Base-by-base conservation (phyloP, 257 asterid species). In the Leonotis leonurus region DNA sequence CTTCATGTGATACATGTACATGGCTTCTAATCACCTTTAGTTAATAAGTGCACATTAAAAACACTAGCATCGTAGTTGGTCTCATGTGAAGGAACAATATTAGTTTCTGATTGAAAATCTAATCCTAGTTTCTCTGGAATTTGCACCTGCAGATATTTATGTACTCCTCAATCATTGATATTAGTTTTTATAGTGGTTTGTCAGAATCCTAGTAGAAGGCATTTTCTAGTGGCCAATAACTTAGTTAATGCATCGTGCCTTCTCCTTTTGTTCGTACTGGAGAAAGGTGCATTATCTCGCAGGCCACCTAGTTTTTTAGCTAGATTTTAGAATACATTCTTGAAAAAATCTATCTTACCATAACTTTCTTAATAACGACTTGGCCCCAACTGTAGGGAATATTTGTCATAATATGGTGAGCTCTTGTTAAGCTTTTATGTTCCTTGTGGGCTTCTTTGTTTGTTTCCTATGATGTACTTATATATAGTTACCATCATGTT, bases 201-300 rank as follows among this genome's bases (percentile, higher is more conserved):
- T 68, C 55, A 27, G 30, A 39, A 37, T 36, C 12, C 51, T 45
- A 41, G 55, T 44, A 49, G 78, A 65, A 56, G 56, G 13, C 13
- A 36, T 16, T 41, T 39, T 54, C 54, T 62, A 12, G 49, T 29
- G 49, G 14, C 55, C 53, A 33, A 18, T 48, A 21, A 57, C 49
- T 51, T 29, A 21, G 41, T 17, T 56, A 8, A 44, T 71, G 60
- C 21, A 51, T 39, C 20, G 6, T 59, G 37, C 33, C 50, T 68
- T 45, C 35, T 68, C 70, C 61, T 58, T 62, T 55, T 70, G 56
- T 63, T 36, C 36, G 60, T 68, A 21, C 40, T 8, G 51, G 24
- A 13, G 37, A 6, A 56, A 36, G 60, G 57, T 44, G 60, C 32
- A 48, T 61, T 20, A 43, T 22, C 30, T n/a, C 8, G 56, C 46